A percentile compares a stretch with the other conserved stretches of the same genome.
Conservation (phyloP, 805 yeast genomes). For the Candida sphagnicola region DNA sequence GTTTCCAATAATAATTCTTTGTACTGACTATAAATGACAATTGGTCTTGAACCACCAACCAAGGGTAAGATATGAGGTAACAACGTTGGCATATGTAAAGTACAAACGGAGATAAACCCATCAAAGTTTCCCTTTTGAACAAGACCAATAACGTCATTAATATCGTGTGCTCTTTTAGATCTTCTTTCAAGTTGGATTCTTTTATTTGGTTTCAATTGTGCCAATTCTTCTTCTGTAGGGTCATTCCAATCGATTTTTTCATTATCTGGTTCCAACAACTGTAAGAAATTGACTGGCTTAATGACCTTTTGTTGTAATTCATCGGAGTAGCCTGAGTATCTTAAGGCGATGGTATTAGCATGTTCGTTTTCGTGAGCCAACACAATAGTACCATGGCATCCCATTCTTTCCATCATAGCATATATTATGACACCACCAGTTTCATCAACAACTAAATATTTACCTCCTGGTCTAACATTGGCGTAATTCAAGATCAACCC, state of each 20-base stretch:
- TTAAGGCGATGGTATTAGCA: constrained; percentile 70
- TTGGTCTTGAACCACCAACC: constrained; percentile 81
- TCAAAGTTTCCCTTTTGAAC: constrained; percentile 60
- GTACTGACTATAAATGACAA: constrained; percentile 76
- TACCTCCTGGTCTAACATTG: constrained; percentile 86
- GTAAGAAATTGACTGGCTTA: constrained; percentile 70
- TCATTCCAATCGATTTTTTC: constrained; percentile 46
- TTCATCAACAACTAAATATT: constrained; percentile 84
- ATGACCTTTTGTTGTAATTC: constrained; percentile 52
- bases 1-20: constrained; percentile 77
- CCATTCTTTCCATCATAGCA: constrained; percentile 88
- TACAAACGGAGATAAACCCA: constrained; percentile 68
- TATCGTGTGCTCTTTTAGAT: constrained; percentile 50
- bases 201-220: constrained; percentile 54
- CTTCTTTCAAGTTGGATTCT: constrained; percentile 66
- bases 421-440: constrained; percentile 89
- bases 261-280: constrained; percentile 74
- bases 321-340: constrained; percentile 60
- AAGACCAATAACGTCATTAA: constrained; percentile 46
- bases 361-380: constrained; percentile 92
- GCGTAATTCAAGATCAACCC: constrained; percentile 76
- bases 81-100: constrained; percentile 64
- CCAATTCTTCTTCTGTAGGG: constrained; percentile 49
- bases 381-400: constrained; percentile 65
- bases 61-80: constrained; percentile 59